phyloP scores from a whole-genome alignment of 164 flowering plant genomes.

The Santalum album region DNA sequence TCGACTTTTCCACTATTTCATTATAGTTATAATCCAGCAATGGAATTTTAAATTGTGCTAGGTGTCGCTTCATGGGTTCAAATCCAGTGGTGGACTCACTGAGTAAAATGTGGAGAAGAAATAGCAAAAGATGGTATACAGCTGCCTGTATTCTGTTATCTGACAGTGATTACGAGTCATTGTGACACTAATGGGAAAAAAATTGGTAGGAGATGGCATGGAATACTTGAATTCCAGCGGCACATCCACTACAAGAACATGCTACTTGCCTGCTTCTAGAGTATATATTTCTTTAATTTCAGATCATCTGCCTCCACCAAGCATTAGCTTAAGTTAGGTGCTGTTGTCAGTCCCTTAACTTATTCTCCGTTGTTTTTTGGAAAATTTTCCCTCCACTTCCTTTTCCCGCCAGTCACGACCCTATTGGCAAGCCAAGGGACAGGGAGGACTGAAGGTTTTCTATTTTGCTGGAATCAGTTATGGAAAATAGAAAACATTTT shows the following conservation, averaged over 20 bases:
- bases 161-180: neutral
- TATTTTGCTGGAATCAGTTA: too few species aligned
- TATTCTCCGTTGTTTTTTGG: too few species aligned
- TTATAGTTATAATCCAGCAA: conserved; percentile 4
- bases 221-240: neutral
- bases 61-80: conserved; percentile 74
- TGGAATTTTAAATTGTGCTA: conserved; percentile 13
- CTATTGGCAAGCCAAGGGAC: too few species aligned
- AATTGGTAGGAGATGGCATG: neutral
- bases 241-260: neutral
- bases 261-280: too few species aligned
- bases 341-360: too few species aligned
- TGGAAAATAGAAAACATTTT: too few species aligned
- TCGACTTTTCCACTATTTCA: neutral
- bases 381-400: too few species aligned
- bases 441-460: too few species aligned
- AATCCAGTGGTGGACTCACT: conserved; percentile 32
- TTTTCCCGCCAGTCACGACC: too few species aligned
- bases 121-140: conserved; percentile 52
- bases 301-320: too few species aligned
- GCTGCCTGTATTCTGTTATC: neutral
- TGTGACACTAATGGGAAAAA: neutral
- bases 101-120: conserved; percentile 47
- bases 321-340: too few species aligned
- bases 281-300: too few species aligned